Conservation (phyloP, 768 basidiomycete species). For the Trametes cinnabarina region DNA sequence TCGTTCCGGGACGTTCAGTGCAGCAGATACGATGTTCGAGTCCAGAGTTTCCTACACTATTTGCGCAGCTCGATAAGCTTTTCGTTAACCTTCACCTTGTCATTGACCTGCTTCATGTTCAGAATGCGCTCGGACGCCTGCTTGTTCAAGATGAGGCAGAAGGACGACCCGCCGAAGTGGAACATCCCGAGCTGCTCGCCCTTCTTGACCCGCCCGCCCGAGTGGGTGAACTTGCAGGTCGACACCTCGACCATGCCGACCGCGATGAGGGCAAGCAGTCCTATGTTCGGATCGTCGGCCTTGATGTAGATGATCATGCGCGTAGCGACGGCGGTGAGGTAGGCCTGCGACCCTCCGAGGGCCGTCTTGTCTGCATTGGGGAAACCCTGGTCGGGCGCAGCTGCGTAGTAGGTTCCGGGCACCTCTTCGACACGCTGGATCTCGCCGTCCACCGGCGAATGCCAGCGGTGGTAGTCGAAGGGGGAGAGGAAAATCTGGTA, state of each 20-base stretch:
- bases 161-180: constrained; percentile 62
- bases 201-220: constrained; percentile 41
- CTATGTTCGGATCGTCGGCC: constrained; percentile 49
- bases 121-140: too few species aligned
- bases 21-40: too few species aligned
- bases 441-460: constrained; percentile 50
- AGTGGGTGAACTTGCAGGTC: constrained; percentile 52
- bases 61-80: too few species aligned
- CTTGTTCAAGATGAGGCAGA: constrained; percentile 50
- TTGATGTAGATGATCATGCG: constrained; percentile 56
- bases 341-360: constrained; percentile 40
- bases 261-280: constrained; percentile 54
- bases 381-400: constrained; percentile 28
- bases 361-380: constrained; percentile 26
- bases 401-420: constrained; percentile 52
- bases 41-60: too few species aligned
- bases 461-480: constrained; percentile 62
- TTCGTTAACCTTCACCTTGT: too few species aligned
- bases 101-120: too few species aligned
- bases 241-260: constrained; percentile 65
- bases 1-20: too few species aligned
- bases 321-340: constrained; percentile 44
- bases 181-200: constrained; percentile 62
- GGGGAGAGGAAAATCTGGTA: constrained; percentile 60
- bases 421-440: constrained; percentile 42